Percentiles rank a stretch among this genome's conserved stretches.
Evolutionary conservation across 2,329 filamentous ascomycete species (phyloP).

Genomic region (Teratosphaeria destructans): DNA sequence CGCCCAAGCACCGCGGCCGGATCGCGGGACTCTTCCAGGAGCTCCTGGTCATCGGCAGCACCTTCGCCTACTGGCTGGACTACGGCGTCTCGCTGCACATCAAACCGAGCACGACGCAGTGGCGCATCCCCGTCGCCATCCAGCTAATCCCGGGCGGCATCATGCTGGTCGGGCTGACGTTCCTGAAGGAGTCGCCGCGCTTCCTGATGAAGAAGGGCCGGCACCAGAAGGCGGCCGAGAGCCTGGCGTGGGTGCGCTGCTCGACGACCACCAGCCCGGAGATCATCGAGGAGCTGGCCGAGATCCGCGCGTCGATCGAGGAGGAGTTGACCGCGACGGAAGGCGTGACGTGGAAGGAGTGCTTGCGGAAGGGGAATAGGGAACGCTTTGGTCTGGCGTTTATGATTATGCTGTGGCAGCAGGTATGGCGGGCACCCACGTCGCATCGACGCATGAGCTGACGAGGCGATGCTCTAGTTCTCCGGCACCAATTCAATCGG

Average conservation of each 20-base stretch:
- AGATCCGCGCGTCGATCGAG: constrained; percentile 32
- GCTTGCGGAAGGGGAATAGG: background rate
- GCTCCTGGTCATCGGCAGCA: constrained; percentile 44
- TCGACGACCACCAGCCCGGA: constrained; percentile 25
- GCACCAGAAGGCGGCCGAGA: constrained; percentile 33
- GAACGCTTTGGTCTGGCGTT: constrained; percentile 49
- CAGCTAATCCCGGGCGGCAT: constrained; percentile 43
- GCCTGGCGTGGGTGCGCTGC: constrained; percentile 30
- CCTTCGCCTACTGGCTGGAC: constrained; percentile 42
- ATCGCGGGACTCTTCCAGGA: constrained; percentile 50
- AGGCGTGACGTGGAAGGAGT: constrained; percentile 33
- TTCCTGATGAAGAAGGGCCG: constrained; percentile 46
- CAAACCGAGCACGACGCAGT: constrained; percentile 37
- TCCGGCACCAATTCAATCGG: constrained; percentile 29
- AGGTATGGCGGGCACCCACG: background rate
- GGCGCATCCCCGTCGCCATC: constrained; percentile 43
- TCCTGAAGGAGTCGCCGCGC: constrained; percentile 43
- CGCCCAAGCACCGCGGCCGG: constrained; percentile 47
- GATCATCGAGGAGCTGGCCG: constrained; percentile 32
- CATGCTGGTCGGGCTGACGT: constrained; percentile 40
- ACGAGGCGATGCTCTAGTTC: constrained; percentile 11
- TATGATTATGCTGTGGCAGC: constrained; percentile 36
- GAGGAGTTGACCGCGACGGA: constrained; percentile 32
- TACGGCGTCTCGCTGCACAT: constrained; percentile 41
- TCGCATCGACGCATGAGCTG: constrained; percentile 23